Percentiles rank a stretch among this genome's conserved stretches.
These are phyloP conservation scores for Zasmidium citrigriseum DNA, from an alignment of 2,329 filamentous ascomycete genomes.

Conservation along the genomic window DNA sequence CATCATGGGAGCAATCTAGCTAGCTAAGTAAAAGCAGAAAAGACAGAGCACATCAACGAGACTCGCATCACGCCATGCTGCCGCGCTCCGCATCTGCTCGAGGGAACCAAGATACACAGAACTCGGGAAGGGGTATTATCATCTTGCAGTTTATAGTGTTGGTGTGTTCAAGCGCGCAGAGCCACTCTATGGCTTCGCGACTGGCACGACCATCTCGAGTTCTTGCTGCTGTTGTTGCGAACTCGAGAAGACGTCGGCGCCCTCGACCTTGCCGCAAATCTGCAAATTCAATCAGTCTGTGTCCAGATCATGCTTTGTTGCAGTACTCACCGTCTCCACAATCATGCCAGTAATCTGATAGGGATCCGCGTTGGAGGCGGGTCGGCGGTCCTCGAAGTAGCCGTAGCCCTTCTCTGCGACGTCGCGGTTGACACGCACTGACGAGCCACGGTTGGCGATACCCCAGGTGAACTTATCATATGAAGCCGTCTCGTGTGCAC, in stretches of 20 bases:
- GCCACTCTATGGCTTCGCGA: slow-evolving; percentile 34
- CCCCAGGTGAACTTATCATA: slow-evolving; percentile 95
- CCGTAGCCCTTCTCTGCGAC: slow-evolving; percentile 85
- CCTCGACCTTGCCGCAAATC: slow-evolving; percentile 53
- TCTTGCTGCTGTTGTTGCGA: slow-evolving; percentile 33
- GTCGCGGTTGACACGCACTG: slow-evolving; percentile 87
- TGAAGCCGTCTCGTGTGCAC: slow-evolving; percentile 87
- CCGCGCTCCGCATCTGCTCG: neutral
- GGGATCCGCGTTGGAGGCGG: slow-evolving; percentile 81
- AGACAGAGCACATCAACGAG: neutral
- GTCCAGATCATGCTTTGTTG: neutral
- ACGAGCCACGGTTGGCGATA: slow-evolving; percentile 92
- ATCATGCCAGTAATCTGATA: slow-evolving; percentile 84
- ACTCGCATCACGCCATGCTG: neutral
- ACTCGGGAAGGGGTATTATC: neutral
- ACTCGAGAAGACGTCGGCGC: slow-evolving; percentile 48
- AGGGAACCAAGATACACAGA: neutral
- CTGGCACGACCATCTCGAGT: slow-evolving; percentile 37
- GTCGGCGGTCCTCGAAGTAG: slow-evolving; percentile 75
- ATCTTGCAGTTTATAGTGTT: neutral
- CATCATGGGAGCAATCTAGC: neutral
- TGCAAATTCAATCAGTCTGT: slow-evolving; percentile 5
- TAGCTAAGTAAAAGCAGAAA: neutral
- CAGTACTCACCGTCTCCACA: slow-evolving; percentile 61
- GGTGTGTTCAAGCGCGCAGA: neutral